These are phyloP conservation scores for Mycena filopes DNA, from an alignment of 768 basidiomycete genomes.

Conservation along the genomic window DNA sequence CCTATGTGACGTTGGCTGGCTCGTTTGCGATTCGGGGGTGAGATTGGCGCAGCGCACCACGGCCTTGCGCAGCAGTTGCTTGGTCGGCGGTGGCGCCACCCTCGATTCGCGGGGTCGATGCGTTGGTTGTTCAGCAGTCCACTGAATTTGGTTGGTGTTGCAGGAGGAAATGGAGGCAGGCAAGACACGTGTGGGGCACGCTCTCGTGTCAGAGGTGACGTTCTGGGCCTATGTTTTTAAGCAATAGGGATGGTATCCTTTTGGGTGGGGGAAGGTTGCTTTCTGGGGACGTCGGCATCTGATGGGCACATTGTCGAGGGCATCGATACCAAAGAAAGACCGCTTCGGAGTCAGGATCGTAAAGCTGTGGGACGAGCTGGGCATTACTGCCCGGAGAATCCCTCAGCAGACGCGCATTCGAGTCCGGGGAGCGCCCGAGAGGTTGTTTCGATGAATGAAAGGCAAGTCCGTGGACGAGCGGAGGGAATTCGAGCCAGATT, in stretches of 20 bases:
- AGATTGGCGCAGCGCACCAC: neutral
- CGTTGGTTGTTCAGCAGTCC: too few relatives aligned
- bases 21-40: neutral
- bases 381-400: too few relatives aligned
- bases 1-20: neutral
- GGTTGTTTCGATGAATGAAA: conserved; percentile 15
- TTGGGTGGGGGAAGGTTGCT: conserved; percentile 13
- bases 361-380: conserved; percentile 19
- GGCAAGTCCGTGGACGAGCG: conserved; percentile 8
- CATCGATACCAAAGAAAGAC: conserved; percentile 13
- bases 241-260: conserved; percentile 28
- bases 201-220: conserved; percentile 7
- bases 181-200: conserved; percentile 26
- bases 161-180: neutral
- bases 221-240: conserved; percentile 26
- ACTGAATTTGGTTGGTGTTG: too few relatives aligned
- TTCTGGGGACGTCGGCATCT: conserved; percentile 19
- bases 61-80: conserved; percentile 14
- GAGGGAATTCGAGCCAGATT: neutral
- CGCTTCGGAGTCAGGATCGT: conserved; percentile 13
- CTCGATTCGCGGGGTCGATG: conserved; percentile 18
- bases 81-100: conserved; percentile 1
- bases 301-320: conserved; percentile 10
- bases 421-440: conserved; percentile 2
- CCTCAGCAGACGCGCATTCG: neutral